These are phyloP conservation scores for Penicillium expansum DNA, from an alignment of 2,329 filamentous ascomycete species.

Conservation along the genomic window DNA sequence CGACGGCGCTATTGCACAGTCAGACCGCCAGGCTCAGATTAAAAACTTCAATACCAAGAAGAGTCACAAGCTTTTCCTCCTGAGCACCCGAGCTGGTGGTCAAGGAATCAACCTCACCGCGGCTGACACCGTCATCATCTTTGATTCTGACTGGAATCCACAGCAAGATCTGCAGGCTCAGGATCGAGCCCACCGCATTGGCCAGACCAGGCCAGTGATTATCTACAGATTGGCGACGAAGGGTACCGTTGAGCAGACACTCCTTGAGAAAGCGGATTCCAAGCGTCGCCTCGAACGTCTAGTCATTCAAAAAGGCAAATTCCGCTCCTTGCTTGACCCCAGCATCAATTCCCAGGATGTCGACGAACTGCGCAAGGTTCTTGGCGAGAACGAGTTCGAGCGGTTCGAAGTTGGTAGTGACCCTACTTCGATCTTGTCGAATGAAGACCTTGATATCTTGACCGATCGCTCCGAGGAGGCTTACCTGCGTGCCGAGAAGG, in stretches of 20 bases:
- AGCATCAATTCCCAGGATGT: constrained; percentile 52
- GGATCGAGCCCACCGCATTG: constrained; percentile 91
- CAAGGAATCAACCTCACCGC: constrained; percentile 92
- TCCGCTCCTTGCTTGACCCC: constrained; percentile 65
- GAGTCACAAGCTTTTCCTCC: constrained; percentile 71
- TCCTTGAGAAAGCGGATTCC: constrained; percentile 82
- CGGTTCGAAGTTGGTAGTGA: constrained; percentile 54
- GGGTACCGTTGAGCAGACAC: constrained; percentile 83
- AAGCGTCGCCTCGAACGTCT: constrained; percentile 91
- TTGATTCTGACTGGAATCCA: constrained; percentile 90
- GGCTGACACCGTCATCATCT: constrained; percentile 89
- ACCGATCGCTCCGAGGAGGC: constrained; percentile 71
- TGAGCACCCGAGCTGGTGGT: constrained; percentile 87
- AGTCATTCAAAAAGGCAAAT: constrained; percentile 90
- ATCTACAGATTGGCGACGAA: constrained; percentile 93
- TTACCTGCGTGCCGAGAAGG: constrained; percentile 72
- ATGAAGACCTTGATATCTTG: constrained; percentile 72
- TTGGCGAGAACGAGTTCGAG: constrained; percentile 72
- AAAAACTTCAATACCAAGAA: constrained; percentile 67
- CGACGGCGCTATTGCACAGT: constrained; percentile 79
- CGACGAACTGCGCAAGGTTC: constrained; percentile 60
- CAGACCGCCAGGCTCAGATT: constrained; percentile 68
- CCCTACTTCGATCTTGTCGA: constrained; percentile 66
- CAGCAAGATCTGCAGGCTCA: constrained; percentile 97
- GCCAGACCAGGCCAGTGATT: constrained; percentile 86